phyloP scores from a whole-genome alignment of 1,284 basidiomycete genomes.

The Sphagnurus paluster region DNA sequence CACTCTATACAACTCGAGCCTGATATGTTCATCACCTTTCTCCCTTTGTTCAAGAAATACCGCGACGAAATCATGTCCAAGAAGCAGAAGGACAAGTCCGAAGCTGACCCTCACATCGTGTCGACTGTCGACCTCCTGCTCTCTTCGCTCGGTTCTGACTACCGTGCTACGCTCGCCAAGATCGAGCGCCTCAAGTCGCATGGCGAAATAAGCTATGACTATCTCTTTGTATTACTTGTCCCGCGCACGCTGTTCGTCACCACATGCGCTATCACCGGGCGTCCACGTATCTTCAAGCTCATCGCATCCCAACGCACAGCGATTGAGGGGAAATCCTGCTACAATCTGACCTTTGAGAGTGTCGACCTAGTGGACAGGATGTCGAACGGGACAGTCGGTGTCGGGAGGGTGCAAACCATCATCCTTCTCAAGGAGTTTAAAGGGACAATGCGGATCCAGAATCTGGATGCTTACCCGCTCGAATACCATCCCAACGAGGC shows the following conservation, averaged over 20 bases:
- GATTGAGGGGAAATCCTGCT: conserved; percentile 31
- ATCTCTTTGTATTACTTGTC: conserved; percentile 53
- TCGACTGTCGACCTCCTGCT: conserved; percentile 45
- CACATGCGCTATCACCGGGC: conserved; percentile 51
- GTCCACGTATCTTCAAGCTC: conserved; percentile 48
- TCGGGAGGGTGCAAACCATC: conserved; percentile 42
- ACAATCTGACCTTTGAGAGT: conserved; percentile 45
- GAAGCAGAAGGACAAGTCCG: conserved; percentile 32
- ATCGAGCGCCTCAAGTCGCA: conserved; percentile 48
- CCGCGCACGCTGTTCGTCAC: conserved; percentile 49
- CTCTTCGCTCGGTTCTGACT: conserved; percentile 46
- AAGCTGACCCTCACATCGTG: conserved; percentile 43
- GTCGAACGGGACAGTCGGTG: conserved; percentile 26
- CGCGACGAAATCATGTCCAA: conserved; percentile 37
- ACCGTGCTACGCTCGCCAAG: conserved; percentile 42
- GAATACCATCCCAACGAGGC: conserved; percentile 43
- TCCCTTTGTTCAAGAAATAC: conserved; percentile 45
- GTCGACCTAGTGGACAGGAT: conserved; percentile 45
- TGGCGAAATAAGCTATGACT: conserved; percentile 51
- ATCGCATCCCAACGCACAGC: conserved; percentile 35
- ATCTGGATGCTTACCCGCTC: conserved; percentile 51
- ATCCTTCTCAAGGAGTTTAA: conserved; percentile 42
- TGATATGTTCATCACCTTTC: conserved; percentile 53
- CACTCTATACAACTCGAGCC: conserved; percentile 45
- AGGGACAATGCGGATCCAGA: conserved; percentile 48